These are phyloP conservation scores for Apiotrichum gamsii DNA, from an alignment of 1,284 basidiomycete genomes.

Conservation along the genomic window DNA sequence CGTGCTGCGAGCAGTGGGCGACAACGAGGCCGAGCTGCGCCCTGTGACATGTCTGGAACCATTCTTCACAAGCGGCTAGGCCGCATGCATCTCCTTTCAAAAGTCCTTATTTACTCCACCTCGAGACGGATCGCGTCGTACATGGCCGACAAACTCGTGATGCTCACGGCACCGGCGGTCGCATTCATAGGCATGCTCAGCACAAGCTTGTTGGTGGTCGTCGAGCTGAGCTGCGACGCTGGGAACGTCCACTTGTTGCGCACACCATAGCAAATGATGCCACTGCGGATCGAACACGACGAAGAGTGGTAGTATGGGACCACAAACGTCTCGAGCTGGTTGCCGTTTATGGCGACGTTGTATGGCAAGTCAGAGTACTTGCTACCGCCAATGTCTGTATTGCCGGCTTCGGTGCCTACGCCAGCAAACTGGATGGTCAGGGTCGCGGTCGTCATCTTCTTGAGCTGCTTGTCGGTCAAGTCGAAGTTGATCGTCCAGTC, in stretches of 20 bases:
- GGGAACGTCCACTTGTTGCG: conserved; percentile 25
- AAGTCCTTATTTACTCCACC: conserved; percentile 16
- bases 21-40: no score
- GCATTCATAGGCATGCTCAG: conserved; percentile 32
- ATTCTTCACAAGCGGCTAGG: no score
- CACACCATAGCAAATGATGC: conserved; percentile 27
- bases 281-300: conserved; percentile 27
- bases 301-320: conserved; percentile 30
- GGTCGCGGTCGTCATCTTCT: conserved; percentile 13
- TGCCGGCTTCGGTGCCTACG: conserved; percentile 24
- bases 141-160: conserved; percentile 21
- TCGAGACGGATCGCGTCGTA: conserved; percentile 34
- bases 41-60: no score
- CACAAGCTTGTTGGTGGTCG: conserved; percentile 20
- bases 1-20: no score
- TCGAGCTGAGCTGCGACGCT: conserved; percentile 11
- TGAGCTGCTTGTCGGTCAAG: conserved; percentile 5
- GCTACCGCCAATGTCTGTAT: conserved; percentile 23
- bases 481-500: conserved; percentile 31
- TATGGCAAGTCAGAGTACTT: conserved; percentile 17
- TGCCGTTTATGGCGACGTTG: conserved; percentile 24
- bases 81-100: no score
- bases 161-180: conserved; percentile 9
- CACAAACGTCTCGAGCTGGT: conserved; percentile 19
- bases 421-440: conserved; percentile 28